Conservation (phyloP, 768 basidiomycete genomes). For the Phanerodontia chrysosporium region DNA sequence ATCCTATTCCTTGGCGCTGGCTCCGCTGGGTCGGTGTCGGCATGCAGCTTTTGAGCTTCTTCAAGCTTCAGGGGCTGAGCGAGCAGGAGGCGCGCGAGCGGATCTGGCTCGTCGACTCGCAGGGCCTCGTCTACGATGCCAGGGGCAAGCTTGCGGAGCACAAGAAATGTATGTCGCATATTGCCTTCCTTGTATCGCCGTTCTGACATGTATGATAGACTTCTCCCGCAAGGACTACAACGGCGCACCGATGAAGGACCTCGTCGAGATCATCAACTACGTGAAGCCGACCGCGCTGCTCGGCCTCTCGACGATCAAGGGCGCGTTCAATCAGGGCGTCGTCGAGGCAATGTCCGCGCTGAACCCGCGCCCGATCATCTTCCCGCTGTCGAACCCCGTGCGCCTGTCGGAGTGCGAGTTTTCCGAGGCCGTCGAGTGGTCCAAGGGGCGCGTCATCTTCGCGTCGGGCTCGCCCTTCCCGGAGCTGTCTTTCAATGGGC, state of each 20-base stretch:
- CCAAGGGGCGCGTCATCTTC: slow-evolving; percentile 75
- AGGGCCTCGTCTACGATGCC: slow-evolving; percentile 76
- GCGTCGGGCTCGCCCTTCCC: slow-evolving; percentile 89
- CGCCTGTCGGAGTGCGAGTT: slow-evolving; percentile 80
- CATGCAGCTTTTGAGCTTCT: slow-evolving; percentile 84
- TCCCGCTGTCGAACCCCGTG: slow-evolving; percentile 89
- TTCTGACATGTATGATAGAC: slow-evolving; percentile 36
- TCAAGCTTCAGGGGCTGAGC: slow-evolving; percentile 73
- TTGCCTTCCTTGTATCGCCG: not conserved
- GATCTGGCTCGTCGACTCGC: slow-evolving; percentile 84
- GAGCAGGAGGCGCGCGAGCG: slow-evolving; percentile 70
- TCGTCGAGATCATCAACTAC: slow-evolving; percentile 73
- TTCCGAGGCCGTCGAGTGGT: slow-evolving; percentile 65
- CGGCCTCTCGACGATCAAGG: slow-evolving; percentile 80
- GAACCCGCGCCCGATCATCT: slow-evolving; percentile 84
- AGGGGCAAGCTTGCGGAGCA: slow-evolving; percentile 75
- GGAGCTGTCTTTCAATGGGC: slow-evolving; percentile 50
- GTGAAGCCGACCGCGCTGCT: slow-evolving; percentile 87
- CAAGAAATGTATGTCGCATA: slow-evolving; percentile 58
- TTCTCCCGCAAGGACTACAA: slow-evolving; percentile 80
- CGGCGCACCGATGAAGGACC: slow-evolving; percentile 69
- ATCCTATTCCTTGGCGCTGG: slow-evolving; percentile 94
- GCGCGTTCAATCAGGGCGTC: slow-evolving; percentile 70
- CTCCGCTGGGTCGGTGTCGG: slow-evolving; percentile 92
- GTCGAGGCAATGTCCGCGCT: slow-evolving; percentile 73